These are phyloP conservation scores for Amaranthus palmeri DNA, from an alignment of 148 eudicot genomes.

Conservation along the genomic window DNA sequence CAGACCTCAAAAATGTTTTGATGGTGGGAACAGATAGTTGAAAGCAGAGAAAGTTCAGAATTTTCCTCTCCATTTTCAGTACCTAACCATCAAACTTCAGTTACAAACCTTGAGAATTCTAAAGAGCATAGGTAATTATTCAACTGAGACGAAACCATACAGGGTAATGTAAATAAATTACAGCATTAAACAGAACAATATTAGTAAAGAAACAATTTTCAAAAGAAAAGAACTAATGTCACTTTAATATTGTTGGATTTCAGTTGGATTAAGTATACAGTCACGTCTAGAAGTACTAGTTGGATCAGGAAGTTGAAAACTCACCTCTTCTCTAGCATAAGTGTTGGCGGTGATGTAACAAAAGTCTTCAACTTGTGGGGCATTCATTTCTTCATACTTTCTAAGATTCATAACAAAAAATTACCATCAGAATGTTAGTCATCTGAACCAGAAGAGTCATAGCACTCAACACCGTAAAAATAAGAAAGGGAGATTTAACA, in stretches of 20 bases:
- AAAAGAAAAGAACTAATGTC: background rate
- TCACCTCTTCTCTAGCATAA: constrained; percentile 74
- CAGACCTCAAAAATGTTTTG: constrained; percentile 82
- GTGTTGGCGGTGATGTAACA: constrained; percentile 88
- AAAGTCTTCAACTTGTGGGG: constrained; percentile 80
- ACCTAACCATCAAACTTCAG: constrained; percentile 44
- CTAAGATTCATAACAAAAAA: constrained; percentile 32
- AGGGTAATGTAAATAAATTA: too few relatives aligned
- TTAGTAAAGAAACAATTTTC: background rate
- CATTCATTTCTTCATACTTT: constrained; percentile 84
- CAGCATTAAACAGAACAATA: too few relatives aligned
- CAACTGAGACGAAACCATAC: background rate
- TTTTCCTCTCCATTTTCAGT: constrained; percentile 68
- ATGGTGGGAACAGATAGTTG: constrained; percentile 73
- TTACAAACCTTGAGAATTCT: constrained; percentile 4
- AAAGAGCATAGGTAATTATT: background rate
- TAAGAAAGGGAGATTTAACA: too few relatives aligned
- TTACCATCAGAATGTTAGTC: constrained; percentile 10
- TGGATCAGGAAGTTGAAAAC: background rate
- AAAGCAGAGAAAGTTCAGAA: constrained; percentile 62
- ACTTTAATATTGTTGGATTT: background rate
- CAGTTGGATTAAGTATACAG: background rate
- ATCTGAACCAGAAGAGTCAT: background rate
- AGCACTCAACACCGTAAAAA: too few relatives aligned
- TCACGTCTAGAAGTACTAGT: background rate